Evolutionary conservation across 1,284 basidiomycete species (phyloP).

Genomic region (Leucoagaricus sp.): DNA sequence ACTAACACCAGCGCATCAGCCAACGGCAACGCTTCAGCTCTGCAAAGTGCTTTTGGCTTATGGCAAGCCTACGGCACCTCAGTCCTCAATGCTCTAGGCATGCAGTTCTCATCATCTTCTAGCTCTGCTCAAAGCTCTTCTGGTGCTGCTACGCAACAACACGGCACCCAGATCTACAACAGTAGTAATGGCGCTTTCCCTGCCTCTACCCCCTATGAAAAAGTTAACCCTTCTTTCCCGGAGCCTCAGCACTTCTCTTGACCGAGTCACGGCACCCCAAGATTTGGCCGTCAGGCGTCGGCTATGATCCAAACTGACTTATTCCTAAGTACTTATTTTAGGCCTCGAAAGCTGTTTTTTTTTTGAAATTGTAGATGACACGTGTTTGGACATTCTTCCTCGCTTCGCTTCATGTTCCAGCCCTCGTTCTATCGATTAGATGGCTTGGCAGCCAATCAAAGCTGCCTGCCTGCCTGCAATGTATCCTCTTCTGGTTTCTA

Average conservation of each 20-base stretch:
- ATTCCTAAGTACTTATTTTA: too few relatives aligned
- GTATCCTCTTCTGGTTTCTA: not conserved
- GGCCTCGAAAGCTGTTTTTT: not conserved
- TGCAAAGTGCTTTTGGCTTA: conserved; percentile 30
- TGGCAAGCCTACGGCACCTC: conserved; percentile 40
- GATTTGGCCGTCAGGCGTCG: too few relatives aligned
- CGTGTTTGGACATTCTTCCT: not conserved
- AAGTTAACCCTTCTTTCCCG: conserved; percentile 32
- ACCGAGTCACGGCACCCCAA: not conserved
- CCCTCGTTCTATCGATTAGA: conserved; percentile 4
- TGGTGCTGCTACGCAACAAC: conserved; percentile 12
- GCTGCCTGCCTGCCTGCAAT: too few relatives aligned
- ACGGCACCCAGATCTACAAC: conserved; percentile 1
- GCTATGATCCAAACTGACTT: too few relatives aligned
- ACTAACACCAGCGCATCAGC: conserved; percentile 17
- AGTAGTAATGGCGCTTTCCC: not conserved
- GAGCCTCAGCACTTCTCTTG: conserved; percentile 30
- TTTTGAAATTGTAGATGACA: not conserved
- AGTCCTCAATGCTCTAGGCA: conserved; percentile 28
- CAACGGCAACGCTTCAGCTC: not conserved
- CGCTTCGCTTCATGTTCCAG: not conserved
- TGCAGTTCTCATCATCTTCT: conserved; percentile 8
- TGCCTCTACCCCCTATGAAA: conserved; percentile 15
- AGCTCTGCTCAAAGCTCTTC: conserved; percentile 20
- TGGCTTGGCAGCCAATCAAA: not conserved